These are phyloP conservation scores for Capronia americana DNA, from an alignment of 2,329 filamentous ascomycete genomes.

Conservation along the genomic window DNA sequence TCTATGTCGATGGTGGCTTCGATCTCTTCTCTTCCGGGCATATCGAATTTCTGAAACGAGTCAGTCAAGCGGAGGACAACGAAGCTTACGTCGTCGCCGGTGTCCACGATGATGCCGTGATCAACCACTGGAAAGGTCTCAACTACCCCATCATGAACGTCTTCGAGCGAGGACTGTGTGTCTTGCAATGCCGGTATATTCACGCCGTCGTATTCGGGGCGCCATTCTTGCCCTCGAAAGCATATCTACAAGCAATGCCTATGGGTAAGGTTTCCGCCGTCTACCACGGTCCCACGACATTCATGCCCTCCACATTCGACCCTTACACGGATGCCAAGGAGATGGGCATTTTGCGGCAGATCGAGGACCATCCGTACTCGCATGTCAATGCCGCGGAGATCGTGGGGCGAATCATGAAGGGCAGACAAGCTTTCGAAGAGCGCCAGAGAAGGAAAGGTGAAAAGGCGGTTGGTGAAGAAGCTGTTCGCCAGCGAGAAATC, in stretches of 20 bases:
- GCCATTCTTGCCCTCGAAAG: slow-evolving; percentile 81
- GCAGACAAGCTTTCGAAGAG: slow-evolving; percentile 86
- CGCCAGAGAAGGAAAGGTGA: slow-evolving; percentile 87
- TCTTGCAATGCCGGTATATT: slow-evolving; percentile 94
- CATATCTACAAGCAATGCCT: slow-evolving; percentile 77
- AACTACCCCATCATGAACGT: slow-evolving; percentile 99
- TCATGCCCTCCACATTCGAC: slow-evolving; percentile 79
- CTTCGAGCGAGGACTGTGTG: slow-evolving; percentile 92
- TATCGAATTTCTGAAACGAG: slow-evolving; percentile 87
- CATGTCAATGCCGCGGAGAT: slow-evolving; percentile 93
- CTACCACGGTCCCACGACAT: slow-evolving; percentile 95
- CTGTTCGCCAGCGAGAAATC: slow-evolving; percentile 66
- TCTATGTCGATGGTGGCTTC: slow-evolving; percentile 96
- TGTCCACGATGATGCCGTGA: slow-evolving; percentile 91
- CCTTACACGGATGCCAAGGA: slow-evolving; percentile 80
- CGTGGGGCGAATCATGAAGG: slow-evolving; percentile 86
- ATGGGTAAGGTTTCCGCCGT: slow-evolving; percentile 77
- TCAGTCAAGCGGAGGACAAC: slow-evolving; percentile 69
- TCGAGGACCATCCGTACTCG: slow-evolving; percentile 77
- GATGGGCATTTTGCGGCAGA: slow-evolving; percentile 83
- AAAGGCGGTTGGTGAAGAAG: slow-evolving; percentile 78
- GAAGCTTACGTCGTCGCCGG: slow-evolving; percentile 86
- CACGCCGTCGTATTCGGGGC: slow-evolving; percentile 87
- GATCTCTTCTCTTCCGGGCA: slow-evolving; percentile 97
- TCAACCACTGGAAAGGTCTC: slow-evolving; percentile 94